A percentile compares a stretch with the other conserved stretches of the same genome.
These are phyloP conservation scores for Miscanthus lutarioriparius DNA, from an alignment of 176 grass and related monocot species.

Conservation along the genomic window DNA sequence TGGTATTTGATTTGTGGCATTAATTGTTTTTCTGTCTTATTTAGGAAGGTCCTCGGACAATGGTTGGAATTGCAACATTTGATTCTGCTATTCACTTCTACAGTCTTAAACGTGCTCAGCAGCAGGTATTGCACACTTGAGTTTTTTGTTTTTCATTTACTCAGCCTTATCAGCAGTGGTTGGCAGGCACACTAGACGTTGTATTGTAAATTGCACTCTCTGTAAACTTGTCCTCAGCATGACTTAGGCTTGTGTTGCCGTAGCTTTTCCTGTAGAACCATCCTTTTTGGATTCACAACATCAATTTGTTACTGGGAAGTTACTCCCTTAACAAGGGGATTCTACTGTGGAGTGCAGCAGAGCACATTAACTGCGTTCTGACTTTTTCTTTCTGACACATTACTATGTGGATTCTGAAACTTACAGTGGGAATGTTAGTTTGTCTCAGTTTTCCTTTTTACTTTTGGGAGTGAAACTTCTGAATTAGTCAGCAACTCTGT, in stretches of 20 bases:
- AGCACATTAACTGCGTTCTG: background rate
- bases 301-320: background rate
- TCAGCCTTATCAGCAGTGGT: background rate
- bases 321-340: background rate
- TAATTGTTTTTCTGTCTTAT: slow-evolving; percentile 27
- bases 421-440: background rate
- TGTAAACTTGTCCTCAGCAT: background rate
- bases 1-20: background rate
- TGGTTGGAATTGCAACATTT: slow-evolving; percentile 94
- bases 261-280: background rate
- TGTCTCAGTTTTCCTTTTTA: background rate
- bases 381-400: background rate
- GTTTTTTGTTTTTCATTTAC: background rate
- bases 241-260: background rate
- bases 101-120: slow-evolving; percentile 83
- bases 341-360: background rate
- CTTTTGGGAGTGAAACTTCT: background rate
- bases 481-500: background rate
- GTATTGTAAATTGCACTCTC: background rate
- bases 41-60: slow-evolving; percentile 88
- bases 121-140: slow-evolving; percentile 58
- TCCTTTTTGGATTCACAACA: background rate
- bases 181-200: slow-evolving; percentile 3
- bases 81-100: slow-evolving; percentile 96
- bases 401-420: background rate